Evolutionary conservation across 78 protist species (phyloP).

Genomic region (Tieghemostelium lacteum): DNA sequence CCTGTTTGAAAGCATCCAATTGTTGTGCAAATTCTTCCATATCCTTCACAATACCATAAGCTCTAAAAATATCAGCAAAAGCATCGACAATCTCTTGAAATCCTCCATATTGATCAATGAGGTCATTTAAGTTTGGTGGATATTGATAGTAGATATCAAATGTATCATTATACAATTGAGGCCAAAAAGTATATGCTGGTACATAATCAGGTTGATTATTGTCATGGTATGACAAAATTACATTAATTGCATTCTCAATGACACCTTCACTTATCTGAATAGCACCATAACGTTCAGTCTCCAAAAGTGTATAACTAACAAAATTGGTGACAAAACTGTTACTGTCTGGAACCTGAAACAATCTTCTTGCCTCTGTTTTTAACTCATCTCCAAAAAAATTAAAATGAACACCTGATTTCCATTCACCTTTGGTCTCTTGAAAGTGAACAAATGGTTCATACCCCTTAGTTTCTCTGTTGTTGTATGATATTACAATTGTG

Average conservation of each 20-base stretch:
- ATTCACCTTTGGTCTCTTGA: neutral
- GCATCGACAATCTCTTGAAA: neutral
- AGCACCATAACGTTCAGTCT: neutral
- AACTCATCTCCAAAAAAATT: conserved; percentile 36
- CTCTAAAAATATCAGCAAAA: neutral
- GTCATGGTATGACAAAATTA: neutral
- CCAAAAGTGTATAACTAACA: neutral
- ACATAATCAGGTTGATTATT: neutral
- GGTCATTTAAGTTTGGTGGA: neutral
- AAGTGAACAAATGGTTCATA: too few species aligned
- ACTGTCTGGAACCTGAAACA: conserved; percentile 1
- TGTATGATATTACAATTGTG: too few species aligned
- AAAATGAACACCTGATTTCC: neutral
- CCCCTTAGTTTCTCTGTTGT: too few species aligned
- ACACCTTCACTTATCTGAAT: neutral
- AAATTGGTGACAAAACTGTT: conserved; percentile 27
- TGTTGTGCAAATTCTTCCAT: neutral
- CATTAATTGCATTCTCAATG: neutral
- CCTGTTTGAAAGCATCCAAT: neutral
- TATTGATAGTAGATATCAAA: neutral
- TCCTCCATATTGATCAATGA: neutral
- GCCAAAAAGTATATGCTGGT: conserved; percentile 17
- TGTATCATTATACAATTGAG: neutral
- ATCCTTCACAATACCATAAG: neutral
- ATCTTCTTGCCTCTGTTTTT: conserved; percentile 22